Evolutionary conservation across 2,329 filamentous ascomycete genomes (phyloP).

Genomic region (Cercospora brassicicola): DNA sequence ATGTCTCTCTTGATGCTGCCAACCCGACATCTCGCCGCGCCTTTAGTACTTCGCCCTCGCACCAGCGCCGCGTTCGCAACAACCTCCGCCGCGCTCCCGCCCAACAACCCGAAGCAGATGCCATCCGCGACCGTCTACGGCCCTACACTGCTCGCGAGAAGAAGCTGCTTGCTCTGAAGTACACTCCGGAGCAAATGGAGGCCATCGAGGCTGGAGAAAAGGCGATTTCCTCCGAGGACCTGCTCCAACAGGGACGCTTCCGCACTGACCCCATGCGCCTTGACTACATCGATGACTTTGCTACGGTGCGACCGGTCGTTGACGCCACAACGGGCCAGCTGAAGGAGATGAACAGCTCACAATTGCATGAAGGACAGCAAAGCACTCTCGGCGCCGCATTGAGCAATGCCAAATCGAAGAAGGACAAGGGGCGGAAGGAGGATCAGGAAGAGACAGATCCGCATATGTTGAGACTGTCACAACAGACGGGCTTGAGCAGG

Average conservation of each 20-base stretch:
- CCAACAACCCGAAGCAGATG: constrained; percentile 21
- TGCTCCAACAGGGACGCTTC: constrained; percentile 70
- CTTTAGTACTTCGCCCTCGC: constrained; percentile 44
- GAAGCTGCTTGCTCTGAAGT: constrained; percentile 62
- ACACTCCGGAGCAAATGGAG: constrained; percentile 76
- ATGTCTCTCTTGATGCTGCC: constrained; percentile 12
- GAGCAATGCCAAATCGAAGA: constrained; percentile 2
- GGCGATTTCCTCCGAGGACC: constrained; percentile 70
- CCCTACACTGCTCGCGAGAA: constrained; percentile 68
- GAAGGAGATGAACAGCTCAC: constrained; percentile 59
- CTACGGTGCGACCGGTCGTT: constrained; percentile 71
- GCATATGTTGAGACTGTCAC: constrained; percentile 53
- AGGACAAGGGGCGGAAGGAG: constrained; percentile 44
- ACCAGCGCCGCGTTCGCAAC: constrained; percentile 40
- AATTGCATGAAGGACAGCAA: constrained; percentile 46
- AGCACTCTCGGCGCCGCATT: constrained; percentile 2
- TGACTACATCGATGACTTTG: constrained; percentile 80
- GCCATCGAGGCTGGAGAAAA: constrained; percentile 79
- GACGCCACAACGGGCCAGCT: constrained; percentile 55
- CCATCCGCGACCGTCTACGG: constrained; percentile 24
- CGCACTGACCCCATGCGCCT: constrained; percentile 71
- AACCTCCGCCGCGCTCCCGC: constrained; percentile 35
- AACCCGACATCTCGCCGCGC: constrained; percentile 38
- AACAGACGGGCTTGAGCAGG: constrained; percentile 57
- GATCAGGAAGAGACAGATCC: constrained; percentile 41